These are phyloP conservation scores for Ustilago bromivora DNA, from an alignment of 1,284 basidiomycete species.

Conservation along the genomic window DNA sequence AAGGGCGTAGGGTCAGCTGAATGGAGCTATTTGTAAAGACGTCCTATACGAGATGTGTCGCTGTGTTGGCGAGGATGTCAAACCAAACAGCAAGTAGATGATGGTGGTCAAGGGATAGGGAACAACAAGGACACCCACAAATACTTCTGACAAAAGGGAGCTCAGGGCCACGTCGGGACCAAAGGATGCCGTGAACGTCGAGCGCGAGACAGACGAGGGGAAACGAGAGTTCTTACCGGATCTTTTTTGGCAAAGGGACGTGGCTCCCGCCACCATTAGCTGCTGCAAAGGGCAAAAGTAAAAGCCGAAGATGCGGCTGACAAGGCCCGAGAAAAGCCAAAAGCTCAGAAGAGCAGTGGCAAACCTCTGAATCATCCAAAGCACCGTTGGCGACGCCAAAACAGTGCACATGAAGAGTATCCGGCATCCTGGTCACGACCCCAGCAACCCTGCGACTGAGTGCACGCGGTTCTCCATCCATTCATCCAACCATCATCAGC, in stretches of 20 bases:
- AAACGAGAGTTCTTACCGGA: neutral
- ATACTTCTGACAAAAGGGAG: neutral
- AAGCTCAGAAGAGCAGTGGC: neutral
- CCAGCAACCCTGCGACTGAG: neutral
- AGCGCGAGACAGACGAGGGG: neutral
- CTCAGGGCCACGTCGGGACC: neutral
- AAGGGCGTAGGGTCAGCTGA: slow-evolving; percentile 25
- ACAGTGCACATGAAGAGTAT: neutral
- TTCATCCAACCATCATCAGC: no score
- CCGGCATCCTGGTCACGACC: slow-evolving; percentile 4
- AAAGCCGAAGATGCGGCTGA: neutral
- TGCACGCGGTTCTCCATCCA: no score
- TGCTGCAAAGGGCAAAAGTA: neutral
- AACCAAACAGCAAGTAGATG: neutral
- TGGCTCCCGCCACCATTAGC: neutral
- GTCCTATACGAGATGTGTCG: neutral
- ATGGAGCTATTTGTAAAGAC: slow-evolving; percentile 22
- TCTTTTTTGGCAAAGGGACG: neutral
- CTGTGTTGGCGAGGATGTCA: slow-evolving; percentile 12
- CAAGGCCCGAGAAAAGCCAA: neutral
- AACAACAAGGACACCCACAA: neutral
- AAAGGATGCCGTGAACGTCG: slow-evolving; percentile 4
- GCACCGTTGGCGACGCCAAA: neutral
- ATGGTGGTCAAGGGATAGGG: neutral
- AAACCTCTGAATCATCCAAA: slow-evolving; percentile 9